Percentiles rank a stretch among this genome's conserved stretches.
phyloP scores from a whole-genome alignment of 73 alveolate genomes.

The Paraurostyla sp. region DNA sequence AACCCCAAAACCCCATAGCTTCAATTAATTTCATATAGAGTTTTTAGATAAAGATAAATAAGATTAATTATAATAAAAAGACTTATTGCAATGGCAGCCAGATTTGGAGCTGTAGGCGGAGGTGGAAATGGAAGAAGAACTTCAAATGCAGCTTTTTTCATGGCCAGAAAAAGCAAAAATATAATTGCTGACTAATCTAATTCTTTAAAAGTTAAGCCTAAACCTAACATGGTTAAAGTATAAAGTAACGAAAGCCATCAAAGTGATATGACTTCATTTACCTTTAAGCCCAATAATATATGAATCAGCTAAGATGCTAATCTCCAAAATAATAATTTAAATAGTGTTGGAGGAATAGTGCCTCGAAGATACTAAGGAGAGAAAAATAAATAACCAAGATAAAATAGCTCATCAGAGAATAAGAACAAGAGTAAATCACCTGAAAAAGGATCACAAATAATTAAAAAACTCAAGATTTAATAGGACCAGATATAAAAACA shows the following conservation, averaged over 20 bases:
- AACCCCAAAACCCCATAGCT: too few species aligned
- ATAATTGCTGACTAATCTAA: background rate
- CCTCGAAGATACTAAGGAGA: background rate
- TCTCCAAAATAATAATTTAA: too few species aligned
- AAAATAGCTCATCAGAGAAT: background rate
- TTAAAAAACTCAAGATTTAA: background rate
- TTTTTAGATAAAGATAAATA: too few species aligned
- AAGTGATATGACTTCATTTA: background rate
- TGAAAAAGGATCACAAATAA: background rate
- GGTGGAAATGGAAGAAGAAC: slow-evolving; percentile 6
- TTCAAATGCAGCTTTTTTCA: background rate
- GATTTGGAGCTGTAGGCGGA: background rate
- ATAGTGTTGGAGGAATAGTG: too few species aligned
- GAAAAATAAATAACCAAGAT: background rate
- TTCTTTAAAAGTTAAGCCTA: background rate
- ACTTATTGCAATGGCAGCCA: background rate
- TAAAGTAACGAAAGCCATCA: background rate
- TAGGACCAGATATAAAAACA: too few species aligned
- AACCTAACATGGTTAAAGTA: background rate
- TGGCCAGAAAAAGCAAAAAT: background rate
- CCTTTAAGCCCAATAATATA: background rate
- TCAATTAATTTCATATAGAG: too few species aligned
- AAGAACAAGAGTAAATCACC: background rate
- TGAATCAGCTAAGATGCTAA: background rate
- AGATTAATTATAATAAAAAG: too few species aligned